Evolutionary conservation across 2,329 filamentous ascomycete genomes (phyloP).

Genomic region (Microcyclospora tardicrescens): DNA sequence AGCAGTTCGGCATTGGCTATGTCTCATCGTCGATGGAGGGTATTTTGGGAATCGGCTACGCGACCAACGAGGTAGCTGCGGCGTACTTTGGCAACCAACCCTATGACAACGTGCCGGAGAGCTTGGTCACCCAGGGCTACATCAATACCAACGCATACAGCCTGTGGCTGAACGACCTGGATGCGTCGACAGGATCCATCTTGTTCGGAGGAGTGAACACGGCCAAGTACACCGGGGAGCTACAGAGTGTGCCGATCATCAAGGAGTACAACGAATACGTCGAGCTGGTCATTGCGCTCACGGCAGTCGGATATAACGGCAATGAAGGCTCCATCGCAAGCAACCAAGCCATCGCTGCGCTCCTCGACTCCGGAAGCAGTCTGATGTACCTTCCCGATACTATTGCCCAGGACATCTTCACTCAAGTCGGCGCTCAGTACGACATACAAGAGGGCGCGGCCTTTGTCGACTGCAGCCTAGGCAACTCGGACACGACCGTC

Average conservation of each 20-base stretch:
- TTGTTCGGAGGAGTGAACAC: constrained; percentile 74
- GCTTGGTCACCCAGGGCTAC: constrained; percentile 47
- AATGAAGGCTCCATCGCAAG: constrained; percentile 30
- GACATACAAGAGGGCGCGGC: constrained; percentile 30
- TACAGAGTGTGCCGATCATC: constrained; percentile 50
- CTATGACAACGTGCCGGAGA: constrained; percentile 51
- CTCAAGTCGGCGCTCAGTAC: constrained; percentile 29
- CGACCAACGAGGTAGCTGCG: constrained; percentile 63
- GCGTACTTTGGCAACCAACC: constrained; percentile 37
- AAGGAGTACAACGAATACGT: constrained; percentile 35
- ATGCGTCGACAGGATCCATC: constrained; percentile 54
- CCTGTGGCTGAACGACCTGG: constrained; percentile 48
- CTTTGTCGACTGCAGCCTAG: constrained; percentile 41
- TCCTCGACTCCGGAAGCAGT: constrained; percentile 66
- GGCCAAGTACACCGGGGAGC: constrained; percentile 53
- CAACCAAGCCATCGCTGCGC: constrained; percentile 37
- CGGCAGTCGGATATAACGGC: constrained; percentile 32
- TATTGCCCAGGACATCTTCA: constrained; percentile 36
- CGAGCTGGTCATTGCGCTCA: constrained; percentile 40
- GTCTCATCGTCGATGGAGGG: constrained; percentile 47
- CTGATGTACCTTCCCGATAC: constrained; percentile 55
- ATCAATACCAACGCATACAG: constrained; percentile 56
- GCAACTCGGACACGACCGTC: constrained; percentile 36
- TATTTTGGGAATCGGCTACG: constrained; percentile 77
- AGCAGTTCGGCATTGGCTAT: constrained; percentile 68